Evolutionary conservation across 2,329 filamentous ascomycete genomes (phyloP), one percentile per base, ranked within the genome.

Genomic region (Botrytis paeoniae): DNA sequence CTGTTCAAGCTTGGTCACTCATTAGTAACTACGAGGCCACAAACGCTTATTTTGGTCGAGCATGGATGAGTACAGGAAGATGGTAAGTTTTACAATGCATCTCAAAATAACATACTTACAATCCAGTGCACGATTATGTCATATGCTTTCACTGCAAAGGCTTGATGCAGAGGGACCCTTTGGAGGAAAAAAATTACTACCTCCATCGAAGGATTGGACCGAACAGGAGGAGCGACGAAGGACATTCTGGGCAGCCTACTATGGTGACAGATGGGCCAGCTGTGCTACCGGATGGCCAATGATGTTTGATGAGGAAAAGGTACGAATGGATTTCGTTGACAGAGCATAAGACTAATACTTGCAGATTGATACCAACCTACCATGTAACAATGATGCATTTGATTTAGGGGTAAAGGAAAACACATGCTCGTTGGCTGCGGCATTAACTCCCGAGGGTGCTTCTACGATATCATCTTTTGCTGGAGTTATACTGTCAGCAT

Each of bases 271-370:
- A 39, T 97, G 97, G 82, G 91, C 93, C 3, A 94, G 92, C 78
- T 93, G 97, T 69, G 94, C 93, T 20, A 97, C 94, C 6, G 95
- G 95, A 3, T 98, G 95, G 95, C 93, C 95, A 0, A 91, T 93
- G 84, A 84, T 90, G 39, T 90, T 97, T 60, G 91, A 97, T 75
- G 87, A 93, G 73, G 85, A 85, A 79, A 93, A 97, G 29, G 70
- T 72, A 68, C 3, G 37, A 7, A 20, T 39, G 22, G 14, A 57
- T 41, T n/a, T 22, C 43, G n/a, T 71, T 35, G 59, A 63, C 77
- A 78, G 68, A 29, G 29, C 8, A 9, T 57, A 4, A 35, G 12
- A 25, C 65, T 79, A 48, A 54, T 16, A 35, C 37, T 0, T n/a
- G 20, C 7, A 72, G 78, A 80, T 81, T 73, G 86, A 89, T 78